These are phyloP conservation scores for Orbilia blumenaviensis DNA, from an alignment of 2,329 filamentous ascomycete species.

Conservation along the genomic window DNA sequence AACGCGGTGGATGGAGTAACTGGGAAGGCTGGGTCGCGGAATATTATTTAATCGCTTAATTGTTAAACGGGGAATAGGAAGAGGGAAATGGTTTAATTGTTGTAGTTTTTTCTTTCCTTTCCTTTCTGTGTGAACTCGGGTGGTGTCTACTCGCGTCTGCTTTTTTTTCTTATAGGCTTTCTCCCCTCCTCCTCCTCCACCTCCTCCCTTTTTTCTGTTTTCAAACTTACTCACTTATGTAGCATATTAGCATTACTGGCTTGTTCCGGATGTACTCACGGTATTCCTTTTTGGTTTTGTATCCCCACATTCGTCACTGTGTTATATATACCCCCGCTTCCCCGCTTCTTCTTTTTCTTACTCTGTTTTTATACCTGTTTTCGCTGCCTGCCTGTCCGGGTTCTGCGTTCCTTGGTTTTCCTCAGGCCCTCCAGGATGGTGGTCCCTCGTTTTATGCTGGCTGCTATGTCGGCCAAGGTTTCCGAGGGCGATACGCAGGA, in stretches of 20 bases:
- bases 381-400: neutral
- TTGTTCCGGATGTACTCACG: constrained; percentile 6
- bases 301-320: neutral
- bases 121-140: neutral
- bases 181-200: neutral
- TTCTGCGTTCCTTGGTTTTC: neutral
- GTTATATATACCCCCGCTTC: constrained; percentile 25
- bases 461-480: constrained; percentile 1
- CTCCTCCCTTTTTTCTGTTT: neutral
- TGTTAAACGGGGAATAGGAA: neutral
- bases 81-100: neutral
- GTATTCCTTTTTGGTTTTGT: neutral
- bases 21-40: constrained; percentile 53
- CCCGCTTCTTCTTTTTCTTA: neutral
- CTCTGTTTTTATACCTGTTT: neutral
- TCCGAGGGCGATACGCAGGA: no score
- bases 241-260: constrained; percentile 48
- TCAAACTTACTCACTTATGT: constrained; percentile 26
- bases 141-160: neutral
- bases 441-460: constrained; percentile 2
- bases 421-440: neutral
- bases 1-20: constrained; percentile 52
- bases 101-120: no score
- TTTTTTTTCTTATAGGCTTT: neutral
- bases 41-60: constrained; percentile 50